Base-by-base conservation (phyloP, 495 filamentous ascomycete genomes). In the Penicillium cinerascens region DNA sequence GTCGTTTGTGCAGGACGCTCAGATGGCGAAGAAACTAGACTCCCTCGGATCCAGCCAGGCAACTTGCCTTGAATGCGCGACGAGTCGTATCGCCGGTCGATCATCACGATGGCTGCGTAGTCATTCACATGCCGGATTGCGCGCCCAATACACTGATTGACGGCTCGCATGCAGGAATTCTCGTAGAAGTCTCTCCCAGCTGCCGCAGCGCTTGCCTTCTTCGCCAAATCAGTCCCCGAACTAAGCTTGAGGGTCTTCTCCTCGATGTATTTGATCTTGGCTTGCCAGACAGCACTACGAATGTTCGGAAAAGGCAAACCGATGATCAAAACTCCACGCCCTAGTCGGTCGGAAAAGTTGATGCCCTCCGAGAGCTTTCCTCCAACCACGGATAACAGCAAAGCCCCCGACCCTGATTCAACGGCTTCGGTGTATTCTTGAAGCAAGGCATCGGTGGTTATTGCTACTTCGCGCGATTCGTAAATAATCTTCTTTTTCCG, bases 291-390 rank as follows among this genome's bases (percentile, higher is more conserved):
- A 11, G 91, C 85, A 9, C 87, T 89, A 61, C 87, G 81, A 47
- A 88, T 86, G 59, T 98, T 98, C 4, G 93, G 92, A 65, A 93
- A 98, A 1, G 93, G 93, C 0, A 97, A 75, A 2, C 93, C 93
- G 39, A 97, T 82, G 41, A 97, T 87, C 6, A 96, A 66, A 35
- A 98, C 89, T 42, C 88, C 91, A 36, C 93, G 83, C 4, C 93
- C 93, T 10, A 98, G 82, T 13, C 79, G 78, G 65, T 98, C 93
- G 13, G 91, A 91, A 76, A 98, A 98, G 69, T 98, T 98, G 74
- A 98, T 97, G 49, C 93, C 93, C 71, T 98, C 93, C 47, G 87
- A 92, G 70, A 98, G 81, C 56, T 91, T 93, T 26, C 93, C 93
- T 36, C 93, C 92, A 3, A 98, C 85, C n/a, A 98, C 90, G 35